Conservation (phyloP, 176 grass and related monocot species). For the Echinochloa phyllopogon region DNA sequence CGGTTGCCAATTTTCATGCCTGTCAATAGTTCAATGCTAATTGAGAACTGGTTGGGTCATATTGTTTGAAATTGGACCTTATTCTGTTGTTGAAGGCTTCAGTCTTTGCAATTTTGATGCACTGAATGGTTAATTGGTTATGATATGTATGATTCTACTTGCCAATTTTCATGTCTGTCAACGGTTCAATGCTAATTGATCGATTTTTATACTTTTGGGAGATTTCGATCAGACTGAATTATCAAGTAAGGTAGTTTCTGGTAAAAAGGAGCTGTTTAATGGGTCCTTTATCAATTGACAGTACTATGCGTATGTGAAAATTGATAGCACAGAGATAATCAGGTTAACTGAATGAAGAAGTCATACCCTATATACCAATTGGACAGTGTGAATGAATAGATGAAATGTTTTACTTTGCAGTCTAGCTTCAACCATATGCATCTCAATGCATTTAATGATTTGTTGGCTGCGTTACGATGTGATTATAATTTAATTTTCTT, state of each 20-base stretch:
- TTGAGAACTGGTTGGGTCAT: background rate
- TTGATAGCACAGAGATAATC: background rate
- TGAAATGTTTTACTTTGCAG: background rate
- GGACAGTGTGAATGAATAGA: background rate
- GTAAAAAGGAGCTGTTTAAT: background rate
- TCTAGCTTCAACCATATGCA: background rate
- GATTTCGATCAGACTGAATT: background rate
- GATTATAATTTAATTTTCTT: background rate
- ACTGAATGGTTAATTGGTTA: slow-evolving; percentile 17
- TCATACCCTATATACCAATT: background rate
- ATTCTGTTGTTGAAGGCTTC: background rate
- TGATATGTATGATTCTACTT: background rate
- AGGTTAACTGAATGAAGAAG: background rate
- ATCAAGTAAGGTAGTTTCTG: background rate
- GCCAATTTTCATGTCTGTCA: background rate
- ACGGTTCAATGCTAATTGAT: background rate
- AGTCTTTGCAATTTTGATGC: background rate
- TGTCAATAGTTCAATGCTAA: background rate
- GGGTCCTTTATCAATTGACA: background rate
- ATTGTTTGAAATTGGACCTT: background rate
- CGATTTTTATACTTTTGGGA: background rate
- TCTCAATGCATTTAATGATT: background rate
- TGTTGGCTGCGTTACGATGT: background rate
- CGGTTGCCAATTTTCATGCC: background rate
- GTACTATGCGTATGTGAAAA: background rate